Conservation (phyloP, 2,329 filamentous ascomycete species). For the Colletotrichum cuscutae region DNA sequence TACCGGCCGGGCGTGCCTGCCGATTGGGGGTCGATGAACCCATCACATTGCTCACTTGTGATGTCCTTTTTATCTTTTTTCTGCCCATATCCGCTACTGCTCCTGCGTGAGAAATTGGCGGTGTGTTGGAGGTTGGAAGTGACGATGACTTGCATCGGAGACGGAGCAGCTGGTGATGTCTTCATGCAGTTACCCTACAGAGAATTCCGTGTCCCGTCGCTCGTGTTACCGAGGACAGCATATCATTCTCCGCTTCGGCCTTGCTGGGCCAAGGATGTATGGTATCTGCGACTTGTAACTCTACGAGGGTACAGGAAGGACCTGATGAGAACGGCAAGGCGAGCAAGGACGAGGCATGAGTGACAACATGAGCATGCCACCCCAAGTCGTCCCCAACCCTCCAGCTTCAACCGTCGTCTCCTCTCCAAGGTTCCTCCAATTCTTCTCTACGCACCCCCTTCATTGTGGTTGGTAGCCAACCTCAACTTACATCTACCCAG, state of each 20-base stretch:
- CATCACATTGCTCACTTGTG: constrained; percentile 10
- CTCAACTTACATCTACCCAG: neutral
- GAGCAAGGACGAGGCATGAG: neutral
- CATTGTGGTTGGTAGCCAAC: constrained; percentile 1
- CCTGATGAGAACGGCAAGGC: neutral
- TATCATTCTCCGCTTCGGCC: neutral
- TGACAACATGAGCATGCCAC: neutral
- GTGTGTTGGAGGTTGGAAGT: constrained; percentile 17
- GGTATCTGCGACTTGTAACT: too few relatives aligned
- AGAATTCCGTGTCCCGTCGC: neutral
- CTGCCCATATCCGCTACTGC: constrained; percentile 10
- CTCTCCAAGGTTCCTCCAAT: neutral
- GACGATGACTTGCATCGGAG: constrained; percentile 30
- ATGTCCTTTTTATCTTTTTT: neutral
- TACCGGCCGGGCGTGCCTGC: constrained; percentile 14
- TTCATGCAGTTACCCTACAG: constrained; percentile 1
- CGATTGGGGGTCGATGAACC: constrained; percentile 1
- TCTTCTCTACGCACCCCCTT: neutral
- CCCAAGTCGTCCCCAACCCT: neutral
- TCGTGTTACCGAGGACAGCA: neutral
- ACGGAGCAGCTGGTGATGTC: constrained; percentile 13
- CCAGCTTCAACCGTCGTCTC: neutral
- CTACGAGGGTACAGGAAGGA: neutral
- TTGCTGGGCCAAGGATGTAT: neutral
- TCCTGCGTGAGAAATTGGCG: constrained; percentile 5